phyloP scores from a whole-genome alignment of 2,329 filamentous ascomycete genomes.

The Ophiostoma sp. region DNA sequence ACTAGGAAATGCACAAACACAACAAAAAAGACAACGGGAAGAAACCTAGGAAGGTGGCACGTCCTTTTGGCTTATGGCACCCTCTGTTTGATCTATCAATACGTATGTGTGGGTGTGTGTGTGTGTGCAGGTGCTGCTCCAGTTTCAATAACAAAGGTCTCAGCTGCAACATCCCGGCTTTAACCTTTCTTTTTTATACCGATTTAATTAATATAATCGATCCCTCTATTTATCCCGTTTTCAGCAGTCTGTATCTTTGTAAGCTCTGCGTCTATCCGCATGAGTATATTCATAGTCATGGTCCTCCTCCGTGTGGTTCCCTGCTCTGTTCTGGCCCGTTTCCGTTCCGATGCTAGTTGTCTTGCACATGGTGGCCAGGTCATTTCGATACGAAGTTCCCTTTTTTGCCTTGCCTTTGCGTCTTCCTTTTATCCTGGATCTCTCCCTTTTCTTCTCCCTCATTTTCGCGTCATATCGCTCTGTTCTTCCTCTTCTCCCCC shows the following conservation, averaged over 20 bases:
- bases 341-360: neutral
- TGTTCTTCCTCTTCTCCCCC: too few relatives aligned
- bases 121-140: neutral
- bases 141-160: neutral
- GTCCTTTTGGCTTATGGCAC: neutral
- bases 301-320: neutral
- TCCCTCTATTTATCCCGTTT: conserved; percentile 8
- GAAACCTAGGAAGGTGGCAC: neutral
- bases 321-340: neutral
- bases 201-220: neutral
- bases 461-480: too few relatives aligned
- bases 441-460: too few relatives aligned
- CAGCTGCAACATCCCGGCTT: conserved; percentile 1
- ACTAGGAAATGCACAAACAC: too few relatives aligned
- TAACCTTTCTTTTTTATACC: neutral
- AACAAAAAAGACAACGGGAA: too few relatives aligned
- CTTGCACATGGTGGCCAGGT: neutral
- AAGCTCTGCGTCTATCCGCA: neutral
- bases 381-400: too few relatives aligned
- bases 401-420: too few relatives aligned
- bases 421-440: too few relatives aligned
- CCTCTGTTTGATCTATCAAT: neutral
- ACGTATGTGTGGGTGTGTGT: neutral
- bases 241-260: neutral
- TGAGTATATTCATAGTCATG: neutral